Conservation (phyloP, 345 rosid genomes). For the Corchorus capsularis region DNA sequence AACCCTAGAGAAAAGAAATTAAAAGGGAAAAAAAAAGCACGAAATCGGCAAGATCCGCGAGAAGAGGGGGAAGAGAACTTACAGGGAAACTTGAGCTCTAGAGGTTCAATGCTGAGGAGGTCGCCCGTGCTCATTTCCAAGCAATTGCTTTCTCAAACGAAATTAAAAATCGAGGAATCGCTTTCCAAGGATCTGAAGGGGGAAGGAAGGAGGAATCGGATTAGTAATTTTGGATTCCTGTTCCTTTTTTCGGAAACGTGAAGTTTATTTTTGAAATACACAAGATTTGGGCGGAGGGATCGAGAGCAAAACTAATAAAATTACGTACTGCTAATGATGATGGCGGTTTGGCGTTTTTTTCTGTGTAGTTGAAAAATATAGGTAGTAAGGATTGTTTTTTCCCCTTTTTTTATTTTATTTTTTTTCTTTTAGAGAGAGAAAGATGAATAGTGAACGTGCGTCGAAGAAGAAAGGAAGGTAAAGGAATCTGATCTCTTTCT, state of each 20-base stretch:
- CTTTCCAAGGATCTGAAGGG: conserved; percentile 13
- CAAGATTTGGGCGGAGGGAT: conserved; percentile 14
- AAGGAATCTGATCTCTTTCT: background rate
- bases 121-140: conserved; percentile 65
- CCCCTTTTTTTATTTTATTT: background rate
- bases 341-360: background rate
- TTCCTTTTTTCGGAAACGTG: background rate
- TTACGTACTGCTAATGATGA: background rate
- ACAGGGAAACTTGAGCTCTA: conserved; percentile 82
- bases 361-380: background rate
- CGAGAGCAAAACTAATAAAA: background rate
- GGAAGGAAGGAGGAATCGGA: background rate
- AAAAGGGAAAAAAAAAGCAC: background rate
- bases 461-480: background rate
- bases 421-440: background rate
- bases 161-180: background rate
- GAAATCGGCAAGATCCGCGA: conserved; percentile 21
- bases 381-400: background rate
- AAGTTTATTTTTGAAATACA: background rate
- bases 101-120: conserved; percentile 72
- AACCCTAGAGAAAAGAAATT: conserved; percentile 7
- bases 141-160: background rate
- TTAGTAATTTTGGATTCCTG: background rate
- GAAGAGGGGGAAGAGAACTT: conserved; percentile 17
- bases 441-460: background rate